Conservation (phyloP, 805 yeast species). For the Kluyveromyces siamensis region DNA sequence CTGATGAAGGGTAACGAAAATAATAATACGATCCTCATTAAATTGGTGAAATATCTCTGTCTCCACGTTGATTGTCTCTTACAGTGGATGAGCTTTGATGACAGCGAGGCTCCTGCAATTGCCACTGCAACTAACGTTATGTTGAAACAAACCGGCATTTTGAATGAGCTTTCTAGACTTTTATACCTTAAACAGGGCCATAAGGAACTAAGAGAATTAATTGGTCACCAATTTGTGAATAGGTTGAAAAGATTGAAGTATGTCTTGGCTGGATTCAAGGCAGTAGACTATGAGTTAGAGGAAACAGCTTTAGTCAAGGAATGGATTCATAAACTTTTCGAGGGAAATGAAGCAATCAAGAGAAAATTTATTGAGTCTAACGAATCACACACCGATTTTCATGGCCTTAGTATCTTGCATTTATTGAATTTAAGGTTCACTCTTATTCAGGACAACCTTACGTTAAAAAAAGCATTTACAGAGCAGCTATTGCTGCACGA, state of each 20-base stretch:
- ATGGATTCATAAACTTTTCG: constrained; percentile 9
- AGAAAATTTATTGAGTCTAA: constrained; percentile 5
- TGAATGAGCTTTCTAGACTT: constrained; percentile 2
- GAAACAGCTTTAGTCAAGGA: constrained; percentile 6
- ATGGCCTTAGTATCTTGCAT: constrained; percentile 30
- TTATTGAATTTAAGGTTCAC: constrained; percentile 48
- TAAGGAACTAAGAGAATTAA: neutral
- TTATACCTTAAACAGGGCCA: constrained; percentile 1
- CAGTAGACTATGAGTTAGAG: constrained; percentile 10
- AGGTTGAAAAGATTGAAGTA: constrained; percentile 5
- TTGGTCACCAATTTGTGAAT: neutral
- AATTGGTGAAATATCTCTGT: neutral
- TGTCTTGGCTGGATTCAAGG: constrained; percentile 6
- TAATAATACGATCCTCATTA: neutral
- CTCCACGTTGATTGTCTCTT: neutral
- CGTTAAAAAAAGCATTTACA: constrained; percentile 52
- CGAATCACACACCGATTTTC: constrained; percentile 6
- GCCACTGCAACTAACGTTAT: neutral
- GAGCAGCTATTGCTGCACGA: constrained; percentile 60
- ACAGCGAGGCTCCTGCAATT: neutral
- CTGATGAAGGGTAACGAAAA: neutral
- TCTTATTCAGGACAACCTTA: constrained; percentile 45
- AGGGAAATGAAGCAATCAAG: constrained; percentile 3
- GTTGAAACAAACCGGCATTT: constrained; percentile 2
- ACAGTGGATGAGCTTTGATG: neutral